Evolutionary conservation across 2,329 filamentous ascomycete genomes (phyloP).

Genomic region (Paecilomyces sp.): DNA sequence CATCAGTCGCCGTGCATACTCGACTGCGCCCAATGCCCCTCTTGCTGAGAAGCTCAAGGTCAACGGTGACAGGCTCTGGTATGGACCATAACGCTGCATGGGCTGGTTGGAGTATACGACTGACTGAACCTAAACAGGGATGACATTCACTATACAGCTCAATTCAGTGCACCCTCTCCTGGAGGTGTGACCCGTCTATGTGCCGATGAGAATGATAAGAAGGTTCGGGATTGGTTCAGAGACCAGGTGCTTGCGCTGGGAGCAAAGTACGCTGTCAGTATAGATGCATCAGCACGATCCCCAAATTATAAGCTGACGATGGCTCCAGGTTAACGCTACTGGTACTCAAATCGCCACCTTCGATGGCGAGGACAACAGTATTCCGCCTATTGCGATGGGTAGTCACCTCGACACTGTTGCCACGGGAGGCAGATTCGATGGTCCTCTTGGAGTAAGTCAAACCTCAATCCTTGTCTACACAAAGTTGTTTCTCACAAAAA

Average conservation of each 20-base stretch:
- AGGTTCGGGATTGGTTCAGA: slow-evolving; percentile 19
- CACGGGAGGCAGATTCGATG: slow-evolving; percentile 18
- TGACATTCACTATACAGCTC: slow-evolving; percentile 13
- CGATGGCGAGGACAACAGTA: slow-evolving; percentile 12
- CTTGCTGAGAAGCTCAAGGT: slow-evolving; percentile 4
- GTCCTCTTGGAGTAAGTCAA: slow-evolving; percentile 11
- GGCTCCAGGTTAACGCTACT: slow-evolving; percentile 22
- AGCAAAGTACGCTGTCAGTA: slow-evolving; percentile 12
- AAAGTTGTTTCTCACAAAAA: neutral
- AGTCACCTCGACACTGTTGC: slow-evolving; percentile 16
- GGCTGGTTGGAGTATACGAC: neutral
- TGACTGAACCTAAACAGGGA: slow-evolving; percentile 1
- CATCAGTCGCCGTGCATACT: neutral
- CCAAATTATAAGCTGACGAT: neutral
- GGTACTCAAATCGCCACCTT: slow-evolving; percentile 27
- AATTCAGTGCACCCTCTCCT: slow-evolving; percentile 20
- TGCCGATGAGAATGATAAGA: slow-evolving; percentile 14
- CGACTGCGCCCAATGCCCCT: neutral
- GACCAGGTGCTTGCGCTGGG: slow-evolving; percentile 14
- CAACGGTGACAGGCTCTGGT: slow-evolving; percentile 7
- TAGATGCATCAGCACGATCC: slow-evolving; percentile 1
- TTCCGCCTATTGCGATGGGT: slow-evolving; percentile 21
- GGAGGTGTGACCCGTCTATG: slow-evolving; percentile 8
- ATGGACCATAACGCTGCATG: neutral
- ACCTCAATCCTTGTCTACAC: neutral